These are phyloP conservation scores for Bothriochloa decipiens DNA, from an alignment of 176 grass and related monocot genomes.

Conservation along the genomic window DNA sequence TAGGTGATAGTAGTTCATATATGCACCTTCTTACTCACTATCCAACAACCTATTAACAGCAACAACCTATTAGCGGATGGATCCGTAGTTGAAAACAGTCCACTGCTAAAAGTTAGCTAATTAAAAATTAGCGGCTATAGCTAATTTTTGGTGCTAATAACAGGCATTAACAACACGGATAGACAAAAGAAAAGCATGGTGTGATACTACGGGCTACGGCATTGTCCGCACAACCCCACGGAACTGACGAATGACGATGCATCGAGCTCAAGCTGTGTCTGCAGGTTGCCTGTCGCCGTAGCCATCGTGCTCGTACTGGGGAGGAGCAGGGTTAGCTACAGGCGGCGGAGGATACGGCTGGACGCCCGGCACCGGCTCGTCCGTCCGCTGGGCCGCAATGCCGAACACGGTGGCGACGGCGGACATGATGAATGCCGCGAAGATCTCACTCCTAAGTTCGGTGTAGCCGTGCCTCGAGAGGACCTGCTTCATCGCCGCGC, in stretches of 20 bases:
- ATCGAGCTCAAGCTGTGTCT: slow-evolving; percentile 4
- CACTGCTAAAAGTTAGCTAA: no score
- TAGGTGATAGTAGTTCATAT: no score
- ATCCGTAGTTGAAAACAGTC: no score
- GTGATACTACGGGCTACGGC: no score
- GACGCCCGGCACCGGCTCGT: neutral
- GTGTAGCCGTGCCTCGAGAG: neutral
- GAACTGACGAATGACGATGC: neutral
- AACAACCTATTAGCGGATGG: no score
- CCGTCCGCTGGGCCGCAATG: neutral
- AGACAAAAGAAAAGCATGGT: no score
- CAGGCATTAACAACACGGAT: no score
- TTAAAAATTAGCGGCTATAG: no score
- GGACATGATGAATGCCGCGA: neutral
- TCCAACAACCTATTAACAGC: no score
- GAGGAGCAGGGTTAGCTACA: neutral
- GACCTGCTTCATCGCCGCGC: no score
- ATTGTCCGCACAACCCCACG: neutral
- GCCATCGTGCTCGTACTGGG: neutral
- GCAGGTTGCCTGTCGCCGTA: slow-evolving; percentile 16
- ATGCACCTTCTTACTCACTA: no score
- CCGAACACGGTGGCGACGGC: neutral
- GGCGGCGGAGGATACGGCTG: neutral
- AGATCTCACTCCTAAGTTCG: neutral
- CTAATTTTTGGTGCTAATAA: no score